Evolutionary conservation across 2,329 filamentous ascomycete species (phyloP).

Genomic region (Hymenoscyphus fructigenus): DNA sequence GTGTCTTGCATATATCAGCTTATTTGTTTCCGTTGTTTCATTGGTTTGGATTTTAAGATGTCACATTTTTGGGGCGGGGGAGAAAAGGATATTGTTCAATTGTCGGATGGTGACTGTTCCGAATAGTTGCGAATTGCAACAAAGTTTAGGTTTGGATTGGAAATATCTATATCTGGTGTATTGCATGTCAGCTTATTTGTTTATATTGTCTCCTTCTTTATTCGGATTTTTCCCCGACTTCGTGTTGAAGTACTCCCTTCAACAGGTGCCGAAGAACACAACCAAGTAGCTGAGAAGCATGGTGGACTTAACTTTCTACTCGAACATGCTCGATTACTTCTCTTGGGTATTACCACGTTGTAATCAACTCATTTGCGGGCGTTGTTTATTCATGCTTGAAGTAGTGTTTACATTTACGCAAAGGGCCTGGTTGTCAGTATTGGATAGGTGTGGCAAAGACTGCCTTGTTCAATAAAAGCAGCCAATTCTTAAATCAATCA

Average conservation of each 20-base stretch:
- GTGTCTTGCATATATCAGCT: not conserved
- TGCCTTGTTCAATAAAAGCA: too few relatives aligned
- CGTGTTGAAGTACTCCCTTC: too few relatives aligned
- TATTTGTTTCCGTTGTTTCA: not conserved
- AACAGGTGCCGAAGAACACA: too few relatives aligned
- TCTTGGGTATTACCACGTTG: not conserved
- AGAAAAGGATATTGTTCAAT: not conserved
- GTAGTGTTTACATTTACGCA: not conserved
- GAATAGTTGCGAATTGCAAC: slow-evolving; percentile 3
- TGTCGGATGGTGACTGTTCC: not conserved
- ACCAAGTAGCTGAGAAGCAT: too few relatives aligned
- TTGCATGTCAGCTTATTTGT: not conserved
- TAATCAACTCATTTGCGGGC: not conserved
- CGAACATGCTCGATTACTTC: not conserved
- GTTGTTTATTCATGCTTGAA: not conserved
- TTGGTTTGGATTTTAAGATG: not conserved
- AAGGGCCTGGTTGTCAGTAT: not conserved
- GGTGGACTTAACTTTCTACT: too few relatives aligned
- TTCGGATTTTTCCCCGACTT: not conserved
- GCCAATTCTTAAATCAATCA: too few relatives aligned
- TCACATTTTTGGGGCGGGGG: not conserved
- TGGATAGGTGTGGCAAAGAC: not conserved
- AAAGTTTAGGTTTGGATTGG: not conserved
- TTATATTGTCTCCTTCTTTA: not conserved
- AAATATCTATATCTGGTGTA: not conserved